Conservation (phyloP, 2,329 filamentous ascomycete genomes). For the Botryotinia convoluta region DNA sequence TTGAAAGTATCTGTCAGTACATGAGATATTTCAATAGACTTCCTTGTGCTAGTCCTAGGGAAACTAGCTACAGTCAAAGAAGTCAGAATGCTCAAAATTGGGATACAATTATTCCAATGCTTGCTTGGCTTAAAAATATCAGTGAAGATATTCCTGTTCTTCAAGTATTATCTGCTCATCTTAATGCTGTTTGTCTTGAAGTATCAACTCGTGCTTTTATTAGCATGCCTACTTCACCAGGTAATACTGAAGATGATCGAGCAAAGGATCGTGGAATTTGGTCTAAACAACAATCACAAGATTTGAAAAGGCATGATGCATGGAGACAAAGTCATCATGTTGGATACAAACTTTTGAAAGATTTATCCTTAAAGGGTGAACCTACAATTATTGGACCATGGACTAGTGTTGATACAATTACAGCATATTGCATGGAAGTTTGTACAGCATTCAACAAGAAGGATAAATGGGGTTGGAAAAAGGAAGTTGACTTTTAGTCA, state of each 20-base stretch:
- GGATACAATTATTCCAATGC: constrained; percentile 37
- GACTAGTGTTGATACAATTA: constrained; percentile 14
- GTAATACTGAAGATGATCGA: constrained; percentile 3
- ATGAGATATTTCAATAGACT: constrained; percentile 32
- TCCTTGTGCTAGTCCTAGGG: constrained; percentile 31
- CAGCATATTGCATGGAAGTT: constrained; percentile 18
- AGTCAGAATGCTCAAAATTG: constrained; percentile 34
- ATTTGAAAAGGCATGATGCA: constrained; percentile 3
- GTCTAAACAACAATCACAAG: constrained; percentile 3
- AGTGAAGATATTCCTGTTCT: constrained; percentile 15
- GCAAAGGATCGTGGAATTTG: constrained; percentile 4
- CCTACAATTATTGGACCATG: constrained; percentile 12
- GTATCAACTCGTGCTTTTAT: constrained; percentile 6
- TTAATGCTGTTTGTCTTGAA: constrained; percentile 13
- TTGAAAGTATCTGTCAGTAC: constrained; percentile 36
- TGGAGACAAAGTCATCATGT: constrained; percentile 12
- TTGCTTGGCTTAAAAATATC: neutral
- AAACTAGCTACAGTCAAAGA: constrained; percentile 31
- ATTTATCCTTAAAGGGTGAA: neutral
- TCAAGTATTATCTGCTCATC: constrained; percentile 14
- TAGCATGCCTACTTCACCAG: neutral
- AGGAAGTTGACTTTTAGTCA: constrained; percentile 19
- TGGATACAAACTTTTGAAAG: constrained; percentile 2
- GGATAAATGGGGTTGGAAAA: constrained; percentile 20
- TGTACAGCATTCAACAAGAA: constrained; percentile 18